These are phyloP conservation scores for Cornus florida DNA, from an alignment of 148 eudicot genomes.

Conservation along the genomic window DNA sequence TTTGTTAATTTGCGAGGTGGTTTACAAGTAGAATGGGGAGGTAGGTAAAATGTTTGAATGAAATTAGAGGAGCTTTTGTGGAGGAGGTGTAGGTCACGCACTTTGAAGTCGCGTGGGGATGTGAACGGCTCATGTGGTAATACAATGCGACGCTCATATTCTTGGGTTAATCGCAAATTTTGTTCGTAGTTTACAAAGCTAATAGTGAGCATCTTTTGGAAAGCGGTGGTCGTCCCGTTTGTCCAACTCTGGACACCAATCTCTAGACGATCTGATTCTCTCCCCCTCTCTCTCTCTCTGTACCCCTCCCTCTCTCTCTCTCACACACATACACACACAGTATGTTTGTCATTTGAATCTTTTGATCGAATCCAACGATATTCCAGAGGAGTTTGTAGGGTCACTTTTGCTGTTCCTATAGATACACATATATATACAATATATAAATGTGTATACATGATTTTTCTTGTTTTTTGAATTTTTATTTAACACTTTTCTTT, in stretches of 20 bases:
- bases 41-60: too few species aligned
- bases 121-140: not conserved
- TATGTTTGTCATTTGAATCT: conserved; percentile 37
- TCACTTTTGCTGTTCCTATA: conserved; percentile 11
- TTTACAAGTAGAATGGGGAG: too few species aligned
- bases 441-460: not conserved
- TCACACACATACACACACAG: not conserved
- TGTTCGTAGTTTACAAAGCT: conserved; percentile 20
- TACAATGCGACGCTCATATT: not conserved
- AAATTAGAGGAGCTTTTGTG: too few species aligned
- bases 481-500: conserved; percentile 6
- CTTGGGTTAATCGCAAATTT: conserved; percentile 33
- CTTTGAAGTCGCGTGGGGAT: not conserved
- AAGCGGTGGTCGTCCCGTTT: conserved; percentile 52
- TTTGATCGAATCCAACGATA: conserved; percentile 43
- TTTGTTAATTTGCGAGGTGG: too few species aligned
- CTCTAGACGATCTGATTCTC: conserved; percentile 67
- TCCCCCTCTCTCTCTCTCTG: conserved; percentile 7
- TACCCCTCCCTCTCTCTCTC: conserved; percentile 7
- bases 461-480: not conserved
- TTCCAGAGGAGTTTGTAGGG: conserved; percentile 35
- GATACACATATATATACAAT: conserved; percentile 1
- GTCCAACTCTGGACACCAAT: conserved; percentile 49
- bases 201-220: conserved; percentile 64
- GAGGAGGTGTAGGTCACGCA: not conserved